Evolutionary conservation across 768 basidiomycete species (phyloP).

Genomic region (Stropharia rugosoannulata): DNA sequence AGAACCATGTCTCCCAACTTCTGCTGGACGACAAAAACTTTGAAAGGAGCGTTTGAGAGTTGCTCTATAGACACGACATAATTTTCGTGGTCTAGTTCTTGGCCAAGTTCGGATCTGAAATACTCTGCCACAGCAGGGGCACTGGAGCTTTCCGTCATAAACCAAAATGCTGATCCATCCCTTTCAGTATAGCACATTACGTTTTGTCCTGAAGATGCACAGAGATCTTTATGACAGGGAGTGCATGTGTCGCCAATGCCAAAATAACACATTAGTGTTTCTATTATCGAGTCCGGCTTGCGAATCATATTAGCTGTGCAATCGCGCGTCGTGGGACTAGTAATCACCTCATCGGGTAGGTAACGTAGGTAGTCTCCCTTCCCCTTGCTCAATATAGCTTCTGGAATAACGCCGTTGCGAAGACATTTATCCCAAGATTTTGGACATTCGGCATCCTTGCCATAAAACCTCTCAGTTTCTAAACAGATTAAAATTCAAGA

Average conservation of each 20-base stretch:
- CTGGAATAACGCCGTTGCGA: constrained; percentile 47
- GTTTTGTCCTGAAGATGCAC: constrained; percentile 83
- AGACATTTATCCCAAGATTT: constrained; percentile 65
- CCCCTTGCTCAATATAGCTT: constrained; percentile 48
- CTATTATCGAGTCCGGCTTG: constrained; percentile 49
- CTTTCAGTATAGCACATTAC: constrained; percentile 82
- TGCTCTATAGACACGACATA: constrained; percentile 64
- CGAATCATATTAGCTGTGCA: constrained; percentile 2
- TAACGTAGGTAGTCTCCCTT: constrained; percentile 56
- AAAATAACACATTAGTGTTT: constrained; percentile 85
- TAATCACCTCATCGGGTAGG: constrained; percentile 50
- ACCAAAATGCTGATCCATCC: constrained; percentile 78
- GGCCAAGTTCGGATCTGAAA: constrained; percentile 47
- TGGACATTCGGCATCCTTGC: constrained; percentile 78
- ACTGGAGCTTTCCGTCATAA: constrained; percentile 71
- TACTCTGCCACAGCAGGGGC: constrained; percentile 55
- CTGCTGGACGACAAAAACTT: constrained; percentile 71
- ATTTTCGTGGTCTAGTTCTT: constrained; percentile 74
- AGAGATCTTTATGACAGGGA: constrained; percentile 82
- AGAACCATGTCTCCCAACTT: constrained; percentile 75
- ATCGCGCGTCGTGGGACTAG: background rate
- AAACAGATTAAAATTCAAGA: constrained; percentile 1
- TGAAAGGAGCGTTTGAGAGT: constrained; percentile 63
- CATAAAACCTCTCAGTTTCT: constrained; percentile 69
- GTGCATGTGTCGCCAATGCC: constrained; percentile 84